Evolutionary conservation across 192 early-diverging fungal species (phyloP).

Genomic region (Coemansia sp.): DNA sequence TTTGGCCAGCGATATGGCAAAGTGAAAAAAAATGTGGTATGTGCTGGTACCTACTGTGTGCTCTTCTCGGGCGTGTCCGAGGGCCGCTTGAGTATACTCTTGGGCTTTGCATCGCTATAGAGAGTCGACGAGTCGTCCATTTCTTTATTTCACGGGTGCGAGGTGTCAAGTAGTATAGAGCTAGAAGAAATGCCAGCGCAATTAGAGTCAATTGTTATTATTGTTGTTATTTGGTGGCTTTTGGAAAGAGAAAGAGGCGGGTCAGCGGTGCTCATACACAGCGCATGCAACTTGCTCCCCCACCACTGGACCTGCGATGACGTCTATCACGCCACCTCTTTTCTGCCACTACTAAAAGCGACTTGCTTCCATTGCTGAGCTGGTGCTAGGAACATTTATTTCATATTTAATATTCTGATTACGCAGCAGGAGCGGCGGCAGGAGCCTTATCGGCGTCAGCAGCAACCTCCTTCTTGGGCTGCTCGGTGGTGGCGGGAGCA

Average conservation of each 20-base stretch:
- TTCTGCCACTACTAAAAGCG: too few species aligned
- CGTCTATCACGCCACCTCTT: slow-evolving; percentile 2
- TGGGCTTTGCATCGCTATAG: slow-evolving; percentile 35
- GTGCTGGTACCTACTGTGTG: slow-evolving; percentile 35
- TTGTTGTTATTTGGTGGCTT: too few species aligned
- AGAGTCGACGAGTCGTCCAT: slow-evolving; percentile 8
- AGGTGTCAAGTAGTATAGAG: neutral
- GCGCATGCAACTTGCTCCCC: neutral
- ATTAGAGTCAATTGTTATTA: neutral
- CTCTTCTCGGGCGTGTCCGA: slow-evolving; percentile 20
- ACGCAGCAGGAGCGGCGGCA: slow-evolving; percentile 3
- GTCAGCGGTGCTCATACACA: too few species aligned
- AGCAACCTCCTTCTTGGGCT: slow-evolving; percentile 3
- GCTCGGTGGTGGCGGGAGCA: neutral
- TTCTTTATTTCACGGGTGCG: neutral
- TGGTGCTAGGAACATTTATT: neutral
- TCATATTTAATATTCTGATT: neutral
- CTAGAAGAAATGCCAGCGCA: neutral
- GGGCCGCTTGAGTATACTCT: slow-evolving; percentile 54
- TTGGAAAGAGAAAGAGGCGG: neutral
- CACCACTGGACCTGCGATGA: slow-evolving; percentile 1
- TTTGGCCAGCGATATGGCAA: too few species aligned
- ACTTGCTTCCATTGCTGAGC: too few species aligned
- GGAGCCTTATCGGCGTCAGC: slow-evolving; percentile 1
- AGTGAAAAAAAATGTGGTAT: neutral